Base-by-base conservation (phyloP, 2,329 filamentous ascomycete species). In the Colletotrichum spaethianum region DNA sequence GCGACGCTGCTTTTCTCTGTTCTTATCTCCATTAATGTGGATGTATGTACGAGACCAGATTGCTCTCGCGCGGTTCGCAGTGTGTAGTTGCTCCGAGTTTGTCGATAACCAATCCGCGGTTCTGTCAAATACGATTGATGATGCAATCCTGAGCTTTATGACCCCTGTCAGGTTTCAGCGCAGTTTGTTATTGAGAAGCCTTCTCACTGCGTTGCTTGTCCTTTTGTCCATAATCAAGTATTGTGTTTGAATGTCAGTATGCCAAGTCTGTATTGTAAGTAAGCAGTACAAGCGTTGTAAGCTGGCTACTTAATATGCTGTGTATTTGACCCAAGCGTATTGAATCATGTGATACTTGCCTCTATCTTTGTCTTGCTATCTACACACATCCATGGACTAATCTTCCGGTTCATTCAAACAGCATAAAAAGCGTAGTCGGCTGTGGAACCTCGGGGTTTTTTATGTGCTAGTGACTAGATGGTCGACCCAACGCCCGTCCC, bases 41-140 rank as follows among this genome's bases (percentile, higher is more conserved):
- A 52, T 57, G 57, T 59, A 33, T 59, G 28, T 69, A 11, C n/a
- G n/a, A 59, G 42, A 69, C 8, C 65, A 70, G 46, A 70, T 60
- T 72, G 60, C 31, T 38, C 18, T 18, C 20, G 2, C 20, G 20
- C 14, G 31, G 26, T 26, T 60, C 38, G 50, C 50, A 48, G 23
- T 57, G 44, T 28, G 40, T 50, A 2, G 33, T 63, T 26, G 9
- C n/a, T 31, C 48, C 6, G 20, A 52, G 9, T 33, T 63, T 63
- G 36, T 53, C 3, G 23, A 31, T 53, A 23, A 20, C 23, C 36
- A 63, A 8, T 31, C 9, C 28, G 33, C 14, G 23, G 23, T 28
- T 16, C 31, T 18, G 48, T 53, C 12, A n/a, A 53, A 67, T 14
- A 62, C 16, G 42, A 48, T 16, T 53, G 28, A 53, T 60, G 62